Evolutionary conservation across 1,139 yeast species (phyloP).

Genomic region (Candida dubliniensis): DNA sequence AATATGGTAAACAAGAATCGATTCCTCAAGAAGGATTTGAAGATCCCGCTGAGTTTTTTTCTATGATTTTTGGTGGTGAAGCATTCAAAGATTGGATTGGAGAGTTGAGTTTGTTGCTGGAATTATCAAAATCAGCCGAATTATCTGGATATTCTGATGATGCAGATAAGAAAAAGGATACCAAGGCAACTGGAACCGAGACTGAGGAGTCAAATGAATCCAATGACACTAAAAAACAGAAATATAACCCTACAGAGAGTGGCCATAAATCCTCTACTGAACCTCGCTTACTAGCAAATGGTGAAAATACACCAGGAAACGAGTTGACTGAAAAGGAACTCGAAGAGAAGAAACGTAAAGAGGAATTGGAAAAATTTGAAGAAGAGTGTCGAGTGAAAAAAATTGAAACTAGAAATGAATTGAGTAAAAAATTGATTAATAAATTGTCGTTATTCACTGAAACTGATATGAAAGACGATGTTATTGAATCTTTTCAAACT

Average conservation of each 20-base stretch:
- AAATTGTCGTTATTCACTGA: conserved; percentile 79
- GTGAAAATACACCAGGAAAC: conserved; percentile 21
- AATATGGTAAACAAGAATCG: conserved; percentile 81
- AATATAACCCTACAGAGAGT: background rate
- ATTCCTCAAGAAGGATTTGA: conserved; percentile 83
- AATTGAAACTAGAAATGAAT: conserved; percentile 66
- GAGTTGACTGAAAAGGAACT: conserved; percentile 35
- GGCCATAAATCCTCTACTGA: background rate
- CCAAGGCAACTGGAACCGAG: background rate
- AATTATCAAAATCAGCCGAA: conserved; percentile 59
- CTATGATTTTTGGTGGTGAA: conserved; percentile 78
- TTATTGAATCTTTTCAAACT: conserved; percentile 64
- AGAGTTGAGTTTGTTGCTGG: conserved; percentile 62
- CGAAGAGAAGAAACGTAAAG: conserved; percentile 49
- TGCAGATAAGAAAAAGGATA: conserved; percentile 10
- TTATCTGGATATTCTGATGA: conserved; percentile 45
- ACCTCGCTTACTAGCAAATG: conserved; percentile 10
- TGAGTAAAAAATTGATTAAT: conserved; percentile 64
- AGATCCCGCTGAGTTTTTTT: conserved; percentile 81
- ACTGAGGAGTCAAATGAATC: background rate
- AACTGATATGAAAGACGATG: conserved; percentile 70
- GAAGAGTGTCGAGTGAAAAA: conserved; percentile 73
- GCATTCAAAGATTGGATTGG: conserved; percentile 85
- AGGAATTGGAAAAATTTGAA: conserved; percentile 73
- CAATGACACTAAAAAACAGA: background rate